Conservation (phyloP, 306 rosid species). For the Cucumis hystrix region DNA sequence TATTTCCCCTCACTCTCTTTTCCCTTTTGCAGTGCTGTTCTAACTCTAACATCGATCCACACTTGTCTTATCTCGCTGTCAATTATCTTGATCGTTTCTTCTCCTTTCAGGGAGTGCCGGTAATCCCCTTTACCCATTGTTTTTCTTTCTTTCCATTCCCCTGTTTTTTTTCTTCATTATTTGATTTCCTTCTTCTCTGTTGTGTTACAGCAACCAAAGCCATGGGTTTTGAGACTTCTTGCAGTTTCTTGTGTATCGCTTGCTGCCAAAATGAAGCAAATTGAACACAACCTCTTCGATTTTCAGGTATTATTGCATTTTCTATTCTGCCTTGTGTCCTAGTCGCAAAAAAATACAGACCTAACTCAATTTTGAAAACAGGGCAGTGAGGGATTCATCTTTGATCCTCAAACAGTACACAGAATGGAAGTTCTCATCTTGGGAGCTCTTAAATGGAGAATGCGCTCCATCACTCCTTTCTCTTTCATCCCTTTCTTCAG, state of each 20-base stretch:
- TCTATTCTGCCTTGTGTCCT: too few species aligned
- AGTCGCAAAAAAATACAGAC: background rate
- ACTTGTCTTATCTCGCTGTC: conserved; percentile 58
- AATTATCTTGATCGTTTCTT: conserved; percentile 84
- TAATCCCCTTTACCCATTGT: conserved; percentile 9
- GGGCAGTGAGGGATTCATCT: conserved; percentile 53
- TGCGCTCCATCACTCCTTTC: conserved; percentile 93
- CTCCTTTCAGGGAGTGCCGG: conserved; percentile 51
- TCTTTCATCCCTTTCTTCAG: conserved; percentile 59
- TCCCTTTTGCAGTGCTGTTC: conserved; percentile 30
- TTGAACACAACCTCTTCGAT: conserved; percentile 35
- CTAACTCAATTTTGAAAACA: conserved; percentile 7
- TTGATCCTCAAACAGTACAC: conserved; percentile 61
- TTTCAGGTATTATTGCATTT: conserved; percentile 39
- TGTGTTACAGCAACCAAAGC: conserved; percentile 46
- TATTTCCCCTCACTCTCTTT: background rate
- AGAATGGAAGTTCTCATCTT: conserved; percentile 71
- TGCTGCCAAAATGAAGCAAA: conserved; percentile 72
- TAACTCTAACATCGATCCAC: conserved; percentile 41
- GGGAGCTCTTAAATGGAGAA: conserved; percentile 78
- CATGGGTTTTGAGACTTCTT: conserved; percentile 72
- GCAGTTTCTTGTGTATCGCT: conserved; percentile 69
- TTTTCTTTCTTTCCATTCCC: background rate
- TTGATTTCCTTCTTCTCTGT: background rate
- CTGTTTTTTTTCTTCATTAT: background rate